Base-by-base conservation (phyloP, 2,329 filamentous ascomycete genomes). In the Cladophialophora immunda region DNA sequence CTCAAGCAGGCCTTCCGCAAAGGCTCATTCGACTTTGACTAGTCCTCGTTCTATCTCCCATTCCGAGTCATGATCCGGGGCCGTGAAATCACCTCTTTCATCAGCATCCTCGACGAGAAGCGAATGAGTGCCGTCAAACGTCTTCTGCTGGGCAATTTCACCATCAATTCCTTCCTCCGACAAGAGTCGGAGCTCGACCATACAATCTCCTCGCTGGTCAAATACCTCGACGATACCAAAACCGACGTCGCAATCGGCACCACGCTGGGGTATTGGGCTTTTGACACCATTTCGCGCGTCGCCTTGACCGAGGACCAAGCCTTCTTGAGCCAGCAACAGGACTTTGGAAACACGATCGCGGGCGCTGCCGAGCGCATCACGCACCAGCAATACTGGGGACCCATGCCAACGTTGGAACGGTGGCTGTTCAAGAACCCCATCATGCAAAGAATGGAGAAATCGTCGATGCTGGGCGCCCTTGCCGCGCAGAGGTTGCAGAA, bases 111-210 rank as follows among this genome's bases (percentile, higher is more conserved):
- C 4, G 66, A 68, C 29, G 66, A 68, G 27, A 56, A 50, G 13
- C 58, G 54, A 15, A 55, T 68, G n/a, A 58, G 63, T 6, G 63
- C 63, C 63, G 93, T 97, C 72, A 93, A 93, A 73, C 97, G 93
- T 92, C 90, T 90, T 73, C 89, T 89, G 70, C 87, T 97, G 76
- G 61, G 58, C 66, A 73, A 57, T 90, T 89, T 78, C 85, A 88
- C 53, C 88, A 90, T 71, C 84, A 87, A 69, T 87, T 90, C 91
- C 50, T 88, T 90, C 65, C 89, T 90, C 67, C 92, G 92, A 53
- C 94, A 92, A 89, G 89, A 90, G 50, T 89, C 87, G 72, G 96
- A 91, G 79, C 96, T 97, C 73, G 90, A 94, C 76, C 58, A 55
- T 30, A 68, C 54, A 34, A 53, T 68, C 19, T 38, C 65, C 19